Base-by-base conservation (phyloP, 2,329 filamentous ascomycete species). In the Calonectria henricotiae region DNA sequence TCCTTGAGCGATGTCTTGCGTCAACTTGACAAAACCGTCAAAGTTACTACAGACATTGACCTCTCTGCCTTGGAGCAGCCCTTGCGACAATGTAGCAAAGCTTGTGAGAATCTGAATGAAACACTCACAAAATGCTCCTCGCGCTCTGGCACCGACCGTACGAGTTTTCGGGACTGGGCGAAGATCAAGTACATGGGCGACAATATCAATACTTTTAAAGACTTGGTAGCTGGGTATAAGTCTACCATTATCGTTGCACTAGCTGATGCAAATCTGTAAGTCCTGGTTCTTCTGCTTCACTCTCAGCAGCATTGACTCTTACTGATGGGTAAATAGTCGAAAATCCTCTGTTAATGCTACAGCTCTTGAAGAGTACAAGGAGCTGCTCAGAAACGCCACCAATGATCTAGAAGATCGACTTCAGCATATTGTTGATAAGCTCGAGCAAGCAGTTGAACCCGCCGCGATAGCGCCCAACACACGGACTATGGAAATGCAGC, bases 91-190 rank as follows among this genome's bases (percentile, higher is more conserved):
- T 86, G 83, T 70, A 81, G 81, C 46, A 81, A 82, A 70, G 81
- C 83, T 32, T 87, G 83, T 69, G 77, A 81, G 70, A 82, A 84
- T 23, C 86, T 86, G 73, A 73, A 81, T 64, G 54, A 80, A 63
- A 80, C 83, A 72, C 74, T 86, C 41, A 43, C 73, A 32, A 80
- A 81, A 76, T 83, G 75, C 68, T 77, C 76, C 41, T 75, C 77
- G 47, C 80, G 74, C 37, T 85, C 83, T 41, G 76, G 72, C 25
- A 77, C 71, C 37, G 75, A 71, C 69, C 77, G 80, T 64, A 78
- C 80, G 25, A 86, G 82, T 74, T 85, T 86, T 74, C 81, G 82
- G 54, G 84, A 85, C 72, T 86, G 83, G 85, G 82, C 83, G 5
- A 83, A 79, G 73, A 72, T 86, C 54, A 81, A 71, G 68, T 86